Conservation (phyloP, 257 asterid genomes). For the Ilex aquifolium region DNA sequence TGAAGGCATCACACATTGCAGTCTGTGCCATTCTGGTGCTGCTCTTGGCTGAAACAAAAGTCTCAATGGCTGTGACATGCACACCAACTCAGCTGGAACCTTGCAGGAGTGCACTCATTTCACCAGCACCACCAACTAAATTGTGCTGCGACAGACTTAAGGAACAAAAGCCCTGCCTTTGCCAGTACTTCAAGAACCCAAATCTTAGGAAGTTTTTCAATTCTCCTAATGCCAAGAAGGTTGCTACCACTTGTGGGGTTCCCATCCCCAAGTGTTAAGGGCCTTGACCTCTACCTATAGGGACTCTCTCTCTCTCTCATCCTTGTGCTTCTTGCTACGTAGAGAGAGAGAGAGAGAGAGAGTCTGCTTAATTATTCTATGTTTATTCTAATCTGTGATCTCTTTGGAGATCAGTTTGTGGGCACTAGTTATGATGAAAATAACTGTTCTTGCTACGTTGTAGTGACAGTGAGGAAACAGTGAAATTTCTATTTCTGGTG, state of each 20-base stretch:
- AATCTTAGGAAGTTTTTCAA: conserved; percentile 5
- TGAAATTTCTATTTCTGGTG: too few species aligned
- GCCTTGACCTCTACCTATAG: too few species aligned
- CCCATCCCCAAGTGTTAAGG: conserved; percentile 27
- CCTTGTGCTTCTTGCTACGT: too few species aligned
- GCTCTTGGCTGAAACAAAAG: conserved; percentile 18
- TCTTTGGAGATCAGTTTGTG: not conserved
- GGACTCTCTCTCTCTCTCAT: too few species aligned
- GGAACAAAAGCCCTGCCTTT: conserved; percentile 26
- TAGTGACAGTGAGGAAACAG: too few species aligned
- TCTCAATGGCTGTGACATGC: conserved; percentile 23
- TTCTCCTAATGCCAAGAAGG: conserved; percentile 19
- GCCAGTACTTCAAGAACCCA: conserved; percentile 29
- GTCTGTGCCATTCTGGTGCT: conserved; percentile 15
- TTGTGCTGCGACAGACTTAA: conserved; percentile 27
- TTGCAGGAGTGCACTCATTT: conserved; percentile 18
- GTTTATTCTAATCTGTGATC: not conserved
- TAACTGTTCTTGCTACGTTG: not conserved
- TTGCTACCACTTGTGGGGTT: conserved; percentile 21
- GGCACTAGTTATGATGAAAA: not conserved
- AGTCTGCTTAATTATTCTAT: not conserved
- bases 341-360: not conserved
- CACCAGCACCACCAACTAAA: conserved; percentile 5
- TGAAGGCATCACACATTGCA: conserved; percentile 24
- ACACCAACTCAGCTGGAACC: conserved; percentile 16